Base-by-base conservation (phyloP, 176 grass and related monocot genomes). In the Triticum dicoccoides region DNA sequence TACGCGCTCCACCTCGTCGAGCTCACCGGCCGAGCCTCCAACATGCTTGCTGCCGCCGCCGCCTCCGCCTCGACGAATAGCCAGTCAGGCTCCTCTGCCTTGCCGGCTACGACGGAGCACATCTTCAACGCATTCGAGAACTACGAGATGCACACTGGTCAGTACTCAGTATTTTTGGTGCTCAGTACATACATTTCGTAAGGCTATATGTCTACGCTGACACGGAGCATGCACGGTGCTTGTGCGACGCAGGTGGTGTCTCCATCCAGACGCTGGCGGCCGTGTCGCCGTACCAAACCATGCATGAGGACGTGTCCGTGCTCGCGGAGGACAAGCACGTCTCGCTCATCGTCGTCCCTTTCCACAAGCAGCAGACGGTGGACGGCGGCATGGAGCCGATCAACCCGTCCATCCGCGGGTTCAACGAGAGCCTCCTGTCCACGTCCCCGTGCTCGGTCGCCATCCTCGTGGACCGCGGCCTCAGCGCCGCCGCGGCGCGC, bases 1-100 rank as follows among this genome's bases (percentile, higher is more conserved):
- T 95, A 95, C 81, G 96, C 90, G 23, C 89, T 98, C 80, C 96
- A 98, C 84, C 96, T 98, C 45, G 86, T 98, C 25, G 93, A 98
- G 88, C 96, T 98, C 88, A 95, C 96, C 0, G 89, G 91, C 18
- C 90, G 96, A 13, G 88, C 93, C 51, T 91, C 93, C 82, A 90
- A 95, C 88, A 94, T 98, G 88, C 89, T 98, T 65, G 89, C 89
- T 82, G 83, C 88, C 1, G 89, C 94, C 6, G 86, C 73, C 13
- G 73, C 85, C 15, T 66, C 87, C 1, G 64, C 76, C 9, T 49
- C 89, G 0, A 81, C 89, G 70, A 61, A 70, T 24, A 83, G 30
- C 67, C 71, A 81, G 20, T 61, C 78, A 41, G 30, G 78, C 21
- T 39, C 80, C 6, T 85, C 86, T 29, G 11, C 70, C 35, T 59